Evolutionary conservation across 1,284 basidiomycete species (phyloP).

Genomic region (Ganoderma sinense): DNA sequence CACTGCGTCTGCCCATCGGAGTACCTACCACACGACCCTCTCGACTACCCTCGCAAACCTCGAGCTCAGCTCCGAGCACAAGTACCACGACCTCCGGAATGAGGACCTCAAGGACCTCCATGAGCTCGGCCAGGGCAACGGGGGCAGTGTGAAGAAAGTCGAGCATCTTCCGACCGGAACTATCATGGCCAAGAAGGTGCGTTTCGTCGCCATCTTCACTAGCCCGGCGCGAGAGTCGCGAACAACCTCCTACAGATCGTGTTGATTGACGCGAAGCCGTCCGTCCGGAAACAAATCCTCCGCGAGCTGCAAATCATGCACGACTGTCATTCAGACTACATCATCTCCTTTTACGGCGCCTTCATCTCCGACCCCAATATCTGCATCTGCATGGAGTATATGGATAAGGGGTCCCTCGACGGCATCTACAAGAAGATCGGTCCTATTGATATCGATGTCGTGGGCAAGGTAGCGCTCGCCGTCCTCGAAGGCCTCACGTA

Average conservation of each 20-base stretch:
- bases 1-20: constrained; percentile 52
- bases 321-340: constrained; percentile 92
- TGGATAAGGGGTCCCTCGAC: constrained; percentile 93
- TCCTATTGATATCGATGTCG: constrained; percentile 88
- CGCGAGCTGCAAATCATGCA: constrained; percentile 99
- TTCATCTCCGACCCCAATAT: constrained; percentile 97
- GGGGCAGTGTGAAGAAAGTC: constrained; percentile 97
- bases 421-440: constrained; percentile 95
- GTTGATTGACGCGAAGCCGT: constrained; percentile 96
- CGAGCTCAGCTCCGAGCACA: constrained; percentile 78
- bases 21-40: constrained; percentile 75
- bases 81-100: constrained; percentile 74
- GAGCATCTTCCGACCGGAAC: constrained; percentile 89
- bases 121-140: constrained; percentile 97
- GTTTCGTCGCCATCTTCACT: constrained; percentile 34
- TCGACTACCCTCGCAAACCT: constrained; percentile 79
- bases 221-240: constrained; percentile 6
- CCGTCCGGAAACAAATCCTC: constrained; percentile 97
- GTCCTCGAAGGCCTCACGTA: constrained; percentile 97
- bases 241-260: constrained; percentile 73
- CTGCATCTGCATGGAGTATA: constrained; percentile 98
- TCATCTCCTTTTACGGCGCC: constrained; percentile 97
- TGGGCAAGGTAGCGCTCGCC: constrained; percentile 89
- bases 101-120: constrained; percentile 86
- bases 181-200: constrained; percentile 95